Conservation (phyloP, 2,329 filamentous ascomycete species). For the Penicillium sp. region DNA sequence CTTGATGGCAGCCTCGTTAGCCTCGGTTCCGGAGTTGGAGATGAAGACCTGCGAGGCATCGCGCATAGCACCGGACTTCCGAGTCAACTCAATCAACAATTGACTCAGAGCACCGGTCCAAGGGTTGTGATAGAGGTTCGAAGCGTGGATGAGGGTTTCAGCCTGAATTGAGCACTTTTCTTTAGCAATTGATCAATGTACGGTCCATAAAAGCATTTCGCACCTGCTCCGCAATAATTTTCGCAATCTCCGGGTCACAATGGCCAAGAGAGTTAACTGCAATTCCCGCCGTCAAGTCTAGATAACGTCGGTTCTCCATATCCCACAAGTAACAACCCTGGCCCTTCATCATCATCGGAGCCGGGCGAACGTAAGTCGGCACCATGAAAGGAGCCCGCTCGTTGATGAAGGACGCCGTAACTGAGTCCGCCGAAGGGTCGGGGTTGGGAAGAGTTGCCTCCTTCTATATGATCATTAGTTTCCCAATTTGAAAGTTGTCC, state of each 20-base stretch:
- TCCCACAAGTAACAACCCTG: constrained; percentile 88
- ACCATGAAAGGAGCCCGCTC: constrained; percentile 88
- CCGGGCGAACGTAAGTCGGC: constrained; percentile 85
- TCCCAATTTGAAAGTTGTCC: neutral
- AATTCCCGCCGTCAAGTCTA: constrained; percentile 95
- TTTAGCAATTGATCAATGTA: constrained; percentile 5
- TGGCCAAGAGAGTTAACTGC: constrained; percentile 93
- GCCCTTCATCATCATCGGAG: constrained; percentile 85
- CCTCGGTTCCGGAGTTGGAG: constrained; percentile 94
- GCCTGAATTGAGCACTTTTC: constrained; percentile 43
- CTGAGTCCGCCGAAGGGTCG: constrained; percentile 70
- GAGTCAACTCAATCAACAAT: constrained; percentile 76
- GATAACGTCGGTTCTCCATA: constrained; percentile 79
- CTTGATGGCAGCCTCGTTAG: constrained; percentile 97
- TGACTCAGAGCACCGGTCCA: constrained; percentile 91
- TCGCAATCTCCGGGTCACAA: constrained; percentile 73
- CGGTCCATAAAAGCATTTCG: constrained; percentile 6
- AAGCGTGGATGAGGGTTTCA: constrained; percentile 80
- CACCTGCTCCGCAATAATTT: constrained; percentile 75
- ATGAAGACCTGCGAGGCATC: constrained; percentile 79
- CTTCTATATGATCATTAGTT: constrained; percentile 33
- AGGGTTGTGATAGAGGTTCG: constrained; percentile 94
- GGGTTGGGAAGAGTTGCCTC: constrained; percentile 60
- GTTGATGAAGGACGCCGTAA: constrained; percentile 70
- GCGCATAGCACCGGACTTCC: constrained; percentile 76